phyloP scores from a whole-genome alignment of 805 yeast species.

The Schizosaccharomyces cryophilus region DNA sequence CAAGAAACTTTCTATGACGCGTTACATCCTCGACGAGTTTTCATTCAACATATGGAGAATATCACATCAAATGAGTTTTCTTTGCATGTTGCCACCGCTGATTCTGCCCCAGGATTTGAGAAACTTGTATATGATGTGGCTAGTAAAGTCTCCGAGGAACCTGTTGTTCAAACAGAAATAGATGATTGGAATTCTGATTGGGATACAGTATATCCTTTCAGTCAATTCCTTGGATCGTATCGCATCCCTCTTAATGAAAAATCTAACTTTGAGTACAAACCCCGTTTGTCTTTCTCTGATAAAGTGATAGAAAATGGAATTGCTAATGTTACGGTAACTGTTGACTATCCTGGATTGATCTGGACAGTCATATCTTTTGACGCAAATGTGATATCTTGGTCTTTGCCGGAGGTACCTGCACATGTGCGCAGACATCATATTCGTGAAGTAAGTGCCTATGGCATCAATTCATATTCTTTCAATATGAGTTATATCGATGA shows the following conservation, averaged over 20 bases:
- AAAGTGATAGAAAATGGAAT: neutral
- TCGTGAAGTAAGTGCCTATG: constrained; percentile 2
- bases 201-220: constrained; percentile 2
- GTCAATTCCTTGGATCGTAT: neutral
- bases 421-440: neutral
- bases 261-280: neutral
- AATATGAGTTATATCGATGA: neutral
- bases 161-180: neutral
- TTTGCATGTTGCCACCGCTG: neutral
- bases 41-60: constrained; percentile 1
- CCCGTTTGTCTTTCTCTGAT: neutral
- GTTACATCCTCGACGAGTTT: constrained; percentile 1
- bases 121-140: neutral
- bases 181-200: constrained; percentile 2
- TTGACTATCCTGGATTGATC: neutral
- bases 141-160: neutral
- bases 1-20: neutral
- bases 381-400: neutral
- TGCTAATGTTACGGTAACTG: neutral
- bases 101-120: neutral
- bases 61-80: neutral
- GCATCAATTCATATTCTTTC: neutral
- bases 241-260: neutral
- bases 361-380: constrained; percentile 2
- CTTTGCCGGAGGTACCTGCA: neutral